Evolutionary conservation across 2,329 filamentous ascomycete species (phyloP).

Genomic region (Ambrosiella cleistominuta): DNA sequence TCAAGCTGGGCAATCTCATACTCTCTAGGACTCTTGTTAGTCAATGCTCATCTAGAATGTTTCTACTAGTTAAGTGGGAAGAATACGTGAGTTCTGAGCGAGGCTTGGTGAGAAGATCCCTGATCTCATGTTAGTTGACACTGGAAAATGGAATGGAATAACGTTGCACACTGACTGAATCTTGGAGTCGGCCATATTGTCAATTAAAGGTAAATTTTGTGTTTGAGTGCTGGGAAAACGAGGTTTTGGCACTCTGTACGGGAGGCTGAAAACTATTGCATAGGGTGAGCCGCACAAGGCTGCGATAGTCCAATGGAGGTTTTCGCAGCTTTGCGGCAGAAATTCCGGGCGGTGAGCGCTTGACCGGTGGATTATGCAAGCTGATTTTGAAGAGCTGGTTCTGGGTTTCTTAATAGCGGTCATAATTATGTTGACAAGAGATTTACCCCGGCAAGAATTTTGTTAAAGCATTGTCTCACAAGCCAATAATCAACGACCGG

Average conservation of each 20-base stretch:
- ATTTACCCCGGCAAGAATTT: not conserved
- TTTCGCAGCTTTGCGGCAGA: slow-evolving; percentile 8
- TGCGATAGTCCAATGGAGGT: slow-evolving; percentile 11
- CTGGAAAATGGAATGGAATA: slow-evolving; percentile 17
- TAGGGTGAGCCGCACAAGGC: slow-evolving; percentile 11
- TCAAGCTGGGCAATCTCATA: slow-evolving; percentile 67
- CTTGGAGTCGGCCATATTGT: slow-evolving; percentile 47
- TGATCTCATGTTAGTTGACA: slow-evolving; percentile 20
- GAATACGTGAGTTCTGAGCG: slow-evolving; percentile 74
- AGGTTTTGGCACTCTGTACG: not conserved
- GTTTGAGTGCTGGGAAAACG: not conserved
- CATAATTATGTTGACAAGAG: not conserved
- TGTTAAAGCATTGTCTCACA: not conserved
- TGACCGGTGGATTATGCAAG: not conserved
- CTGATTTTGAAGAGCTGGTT: no score
- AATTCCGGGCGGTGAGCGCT: slow-evolving; percentile 9
- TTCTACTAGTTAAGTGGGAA: no score
- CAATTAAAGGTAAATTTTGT: slow-evolving; percentile 5
- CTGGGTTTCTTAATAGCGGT: not conserved
- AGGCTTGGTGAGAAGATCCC: slow-evolving; percentile 77
- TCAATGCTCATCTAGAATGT: no score
- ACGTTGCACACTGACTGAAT: slow-evolving; percentile 37
- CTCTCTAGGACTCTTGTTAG: slow-evolving; percentile 38
- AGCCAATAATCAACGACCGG: not conserved
- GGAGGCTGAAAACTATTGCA: not conserved